Base-by-base conservation (phyloP, 2,329 filamentous ascomycete species). In the Aspergillus ruber region DNA sequence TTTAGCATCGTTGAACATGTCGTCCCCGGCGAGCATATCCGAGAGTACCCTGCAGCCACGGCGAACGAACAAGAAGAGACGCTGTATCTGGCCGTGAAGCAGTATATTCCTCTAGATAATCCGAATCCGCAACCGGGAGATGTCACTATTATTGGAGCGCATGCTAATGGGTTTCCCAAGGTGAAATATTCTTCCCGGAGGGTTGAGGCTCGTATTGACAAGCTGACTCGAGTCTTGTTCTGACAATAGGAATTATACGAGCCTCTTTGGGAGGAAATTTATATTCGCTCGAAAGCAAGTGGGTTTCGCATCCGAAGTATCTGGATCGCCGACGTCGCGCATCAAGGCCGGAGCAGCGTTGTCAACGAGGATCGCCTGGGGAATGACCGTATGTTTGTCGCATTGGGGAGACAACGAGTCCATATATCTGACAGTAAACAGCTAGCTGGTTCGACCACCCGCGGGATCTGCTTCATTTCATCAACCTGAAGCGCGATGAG, bases 81-180 rank as follows among this genome's bases (percentile, higher is more conserved):
- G 5, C 74, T 96, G 3, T 70, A 82, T 46, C 70, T 96, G 4
- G 81, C 83, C 7, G 79, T 96, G 45, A 96, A 95, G 74, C 88
- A 96, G 64, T 97, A 97, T 64, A 86, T 80, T 0, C 90, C 90
- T 1, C 73, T 81, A 47, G 79, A 84, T 61, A 90, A 90, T 58
- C 76, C 74, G 0, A 68, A 73, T 20, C 85, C 88, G 0, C 75
- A 81, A 52, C 79, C 82, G 1, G 87, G 88, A 29, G 88, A 93
- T 66, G 73, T 96, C 7, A 96, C 89, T 17, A 83, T 97, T 49
- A 82, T 97, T 47, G 89, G 80, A 9, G 85, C 85, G 4, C 90
- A 96, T 70, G 91, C 89, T 43, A 96, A 96, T 72, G 91, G 85
- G 9, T 95, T 96, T 56, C 86, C 88, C 9, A 97, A 96, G 78